Base-by-base conservation (phyloP, 176 grass and related monocot genomes). In the Hsuehochloa calcarea region DNA sequence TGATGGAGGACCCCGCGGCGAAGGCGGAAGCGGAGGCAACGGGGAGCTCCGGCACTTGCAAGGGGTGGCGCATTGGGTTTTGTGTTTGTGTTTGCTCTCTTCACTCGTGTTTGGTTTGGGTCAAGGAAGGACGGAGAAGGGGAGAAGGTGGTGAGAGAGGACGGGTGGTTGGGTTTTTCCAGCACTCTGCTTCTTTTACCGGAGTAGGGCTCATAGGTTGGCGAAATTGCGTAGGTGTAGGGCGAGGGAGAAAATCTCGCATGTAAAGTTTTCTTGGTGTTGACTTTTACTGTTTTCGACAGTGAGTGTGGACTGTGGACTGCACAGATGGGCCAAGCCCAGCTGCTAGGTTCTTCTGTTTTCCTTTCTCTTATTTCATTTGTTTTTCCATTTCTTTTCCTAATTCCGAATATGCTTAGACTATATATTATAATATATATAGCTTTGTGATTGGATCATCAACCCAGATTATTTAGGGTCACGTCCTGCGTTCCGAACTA, bases 281-380 rank as follows among this genome's bases (percentile, higher is more conserved):
- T 86, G 88, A 90, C 84, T 72, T 90, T 72, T 72, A 72, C 71
- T 79, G 35, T 86, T 86, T 86, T 17, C 14, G 64, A 72, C 55
- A 14, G 78, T 27, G 45, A 45, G 65, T 1, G 59, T 31, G 72
- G 45, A 55, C 19, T 46, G 31, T 60, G 72, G 65, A 46, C 49
- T 29, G 68, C 26, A 5, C 13, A 3, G 31, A 3, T 3, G 31
- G 31, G 31, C 31, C 31, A 34, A 34, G 31, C 31, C 29, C 31
- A 34, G 31, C 2, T 34, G 31, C 31, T 34, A 34, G 31, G 31
- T 34, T 29, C 31, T 34, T 34, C 1, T 34, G 31, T 34, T 34
- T 34, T 34, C 31, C 3, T 34, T 34, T 34, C 31, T 34, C 31
- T 34, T 34, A 34, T 34, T 34, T 34, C 2, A 34, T 34, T 34